Percentiles rank a stretch among this genome's conserved stretches.
Evolutionary conservation across 2,329 filamentous ascomycete species (phyloP).

Genomic region (Talaromyces rugulosus): DNA sequence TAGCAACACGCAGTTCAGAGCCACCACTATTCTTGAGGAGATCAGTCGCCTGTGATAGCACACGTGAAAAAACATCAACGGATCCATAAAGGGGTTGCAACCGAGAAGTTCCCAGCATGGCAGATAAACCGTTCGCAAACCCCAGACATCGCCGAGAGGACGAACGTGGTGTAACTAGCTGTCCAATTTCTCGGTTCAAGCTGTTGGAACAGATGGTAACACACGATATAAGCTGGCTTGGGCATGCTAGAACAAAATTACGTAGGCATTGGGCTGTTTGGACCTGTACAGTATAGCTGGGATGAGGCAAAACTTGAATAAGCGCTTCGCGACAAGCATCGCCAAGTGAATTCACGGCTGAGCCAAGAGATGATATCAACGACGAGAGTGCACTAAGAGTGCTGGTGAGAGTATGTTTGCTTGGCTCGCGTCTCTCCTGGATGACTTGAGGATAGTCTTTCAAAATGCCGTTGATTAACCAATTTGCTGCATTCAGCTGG

Average conservation of each 20-base stretch:
- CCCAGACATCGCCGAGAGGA: constrained; percentile 81
- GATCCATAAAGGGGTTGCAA: constrained; percentile 88
- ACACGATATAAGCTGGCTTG: constrained; percentile 84
- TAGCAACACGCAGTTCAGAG: constrained; percentile 83
- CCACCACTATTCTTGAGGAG: constrained; percentile 88
- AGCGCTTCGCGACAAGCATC: constrained; percentile 83
- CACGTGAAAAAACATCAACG: constrained; percentile 88
- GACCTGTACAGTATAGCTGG: constrained; percentile 93
- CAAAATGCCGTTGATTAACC: constrained; percentile 78
- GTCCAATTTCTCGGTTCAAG: constrained; percentile 76
- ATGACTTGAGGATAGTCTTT: constrained; percentile 92
- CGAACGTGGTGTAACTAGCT: constrained; percentile 70
- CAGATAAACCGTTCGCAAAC: constrained; percentile 86
- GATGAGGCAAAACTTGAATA: constrained; percentile 86
- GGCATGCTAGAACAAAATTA: constrained; percentile 82
- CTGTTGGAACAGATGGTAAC: constrained; percentile 97
- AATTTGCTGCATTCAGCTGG: constrained; percentile 75
- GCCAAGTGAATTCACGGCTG: constrained; percentile 72
- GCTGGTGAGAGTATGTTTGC: constrained; percentile 77
- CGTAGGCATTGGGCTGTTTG: constrained; percentile 83
- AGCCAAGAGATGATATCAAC: constrained; percentile 74
- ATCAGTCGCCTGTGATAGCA: constrained; percentile 85
- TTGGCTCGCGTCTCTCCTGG: constrained; percentile 81
- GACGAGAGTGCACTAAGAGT: constrained; percentile 75
- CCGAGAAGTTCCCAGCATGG: constrained; percentile 84